phyloP scores from a whole-genome alignment of 768 basidiomycete species.

The Melanogaster broomeanus region DNA sequence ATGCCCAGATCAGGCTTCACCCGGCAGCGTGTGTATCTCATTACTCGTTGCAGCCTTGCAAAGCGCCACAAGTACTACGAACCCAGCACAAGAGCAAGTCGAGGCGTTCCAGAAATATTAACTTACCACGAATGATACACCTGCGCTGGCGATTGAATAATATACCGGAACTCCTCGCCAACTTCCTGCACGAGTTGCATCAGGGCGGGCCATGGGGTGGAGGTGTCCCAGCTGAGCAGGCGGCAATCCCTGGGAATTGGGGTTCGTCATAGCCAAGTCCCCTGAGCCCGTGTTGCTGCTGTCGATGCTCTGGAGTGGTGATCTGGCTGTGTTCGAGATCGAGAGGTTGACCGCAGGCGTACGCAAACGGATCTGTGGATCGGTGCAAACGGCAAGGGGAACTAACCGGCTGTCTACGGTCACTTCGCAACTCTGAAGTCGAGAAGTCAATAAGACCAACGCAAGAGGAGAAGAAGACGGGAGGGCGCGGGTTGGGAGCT shows the following conservation, averaged over 20 bases:
- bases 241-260: conserved; percentile 51
- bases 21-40: too few relatives aligned
- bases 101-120: background rate
- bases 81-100: background rate
- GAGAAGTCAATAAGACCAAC: background rate
- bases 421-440: background rate
- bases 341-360: background rate
- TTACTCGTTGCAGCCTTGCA: background rate
- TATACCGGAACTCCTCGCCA: conserved; percentile 69
- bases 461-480: background rate
- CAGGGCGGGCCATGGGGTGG: conserved; percentile 35
- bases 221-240: conserved; percentile 70
- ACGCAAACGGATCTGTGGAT: too few relatives aligned
- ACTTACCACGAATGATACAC: conserved; percentile 77
- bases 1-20: too few relatives aligned
- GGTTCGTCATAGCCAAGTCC: conserved; percentile 17
- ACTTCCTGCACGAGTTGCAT: conserved; percentile 60
- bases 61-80: background rate
- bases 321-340: background rate
- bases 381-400: background rate
- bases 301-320: background rate
- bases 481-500: too few relatives aligned
- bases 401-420: background rate
- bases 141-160: conserved; percentile 62
- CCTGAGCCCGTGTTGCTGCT: background rate